Base-by-base conservation (phyloP, 2,329 filamentous ascomycete species). In the Penicillium psychrosexuale region DNA sequence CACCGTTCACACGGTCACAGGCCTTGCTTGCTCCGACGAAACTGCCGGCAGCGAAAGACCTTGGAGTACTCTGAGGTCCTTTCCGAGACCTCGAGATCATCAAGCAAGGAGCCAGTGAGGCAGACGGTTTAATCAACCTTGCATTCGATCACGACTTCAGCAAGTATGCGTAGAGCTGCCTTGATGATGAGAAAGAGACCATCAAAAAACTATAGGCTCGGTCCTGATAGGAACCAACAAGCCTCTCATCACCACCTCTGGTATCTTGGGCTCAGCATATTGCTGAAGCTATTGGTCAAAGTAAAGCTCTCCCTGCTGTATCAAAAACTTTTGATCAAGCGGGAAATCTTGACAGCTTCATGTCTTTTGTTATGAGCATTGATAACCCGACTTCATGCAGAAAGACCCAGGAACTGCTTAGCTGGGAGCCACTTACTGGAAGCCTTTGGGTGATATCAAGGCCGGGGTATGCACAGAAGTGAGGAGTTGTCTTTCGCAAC, bases 61-160 rank as follows among this genome's bases (percentile, higher is more conserved):
- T 65, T 0, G 62, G 69, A 15, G 59, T 66, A 0, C 63, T 74
- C 8, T 65, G 59, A 2, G 76, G 76, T 19, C 57, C 65, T 49
- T 63, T 79, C 8, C 58, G 71, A 12, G 71, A 77, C 46, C 51
- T 72, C 1, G 67, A 69, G 3, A 58, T 65, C 22, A 65, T 79
- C 45, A 66, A 61, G 40, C 60, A 48, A 31, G 72, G 66, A 12
- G 73, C 73, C 4, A 51, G 59, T 1, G 58, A 60, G 1, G 65
- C 65, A 9, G 75, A 78, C 42, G 74, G 66, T 13, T 70, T 74
- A 34, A 69, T 77, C 51, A 74, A 78, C 51, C 67, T 78, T 6
- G 77, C 73, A 28, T 78, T 78, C 57, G 61, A 69, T 30, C 72
- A 77, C 61, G 69, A 77, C 62, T 77, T 78, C 60, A 61, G 64